phyloP scores from a whole-genome alignment of 2,329 filamentous ascomycete genomes.

The Botrytis elliptica region DNA sequence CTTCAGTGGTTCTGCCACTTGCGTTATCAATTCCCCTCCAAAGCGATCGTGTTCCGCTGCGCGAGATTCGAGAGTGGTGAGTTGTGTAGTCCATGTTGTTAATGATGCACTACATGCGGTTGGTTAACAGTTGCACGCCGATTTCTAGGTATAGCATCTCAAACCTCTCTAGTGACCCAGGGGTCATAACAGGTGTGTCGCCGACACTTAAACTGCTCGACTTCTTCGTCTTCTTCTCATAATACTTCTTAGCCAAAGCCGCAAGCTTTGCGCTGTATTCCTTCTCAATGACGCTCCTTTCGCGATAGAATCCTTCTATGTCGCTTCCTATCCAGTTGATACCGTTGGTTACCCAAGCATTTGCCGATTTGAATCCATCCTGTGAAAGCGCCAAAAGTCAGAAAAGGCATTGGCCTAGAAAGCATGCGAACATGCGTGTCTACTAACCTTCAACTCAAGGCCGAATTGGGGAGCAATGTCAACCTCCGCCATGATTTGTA shows the following conservation, averaged over 20 bases:
- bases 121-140: constrained; percentile 21
- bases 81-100: constrained; percentile 94
- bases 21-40: constrained; percentile 71
- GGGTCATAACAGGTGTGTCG: constrained; percentile 88
- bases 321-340: constrained; percentile 89
- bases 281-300: constrained; percentile 91
- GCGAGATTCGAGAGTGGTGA: constrained; percentile 83
- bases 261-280: constrained; percentile 91
- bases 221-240: constrained; percentile 93
- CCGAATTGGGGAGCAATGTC: constrained; percentile 86
- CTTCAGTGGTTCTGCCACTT: constrained; percentile 85
- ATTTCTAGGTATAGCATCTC: constrained; percentile 9
- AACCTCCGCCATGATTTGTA: constrained; percentile 69
- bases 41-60: constrained; percentile 88
- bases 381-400: constrained; percentile 42
- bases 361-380: constrained; percentile 97
- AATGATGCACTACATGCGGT: constrained; percentile 69
- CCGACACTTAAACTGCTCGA: constrained; percentile 85
- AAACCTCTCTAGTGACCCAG: constrained; percentile 87
- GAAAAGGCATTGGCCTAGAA: constrained; percentile 22
- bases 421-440: constrained; percentile 27
- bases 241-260: constrained; percentile 90
- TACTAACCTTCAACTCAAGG: constrained; percentile 81
- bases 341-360: constrained; percentile 83
- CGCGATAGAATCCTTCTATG: constrained; percentile 95